phyloP scores from a whole-genome alignment of 345 rosid species.

The rapeseed (Brassica napus) region DNA sequence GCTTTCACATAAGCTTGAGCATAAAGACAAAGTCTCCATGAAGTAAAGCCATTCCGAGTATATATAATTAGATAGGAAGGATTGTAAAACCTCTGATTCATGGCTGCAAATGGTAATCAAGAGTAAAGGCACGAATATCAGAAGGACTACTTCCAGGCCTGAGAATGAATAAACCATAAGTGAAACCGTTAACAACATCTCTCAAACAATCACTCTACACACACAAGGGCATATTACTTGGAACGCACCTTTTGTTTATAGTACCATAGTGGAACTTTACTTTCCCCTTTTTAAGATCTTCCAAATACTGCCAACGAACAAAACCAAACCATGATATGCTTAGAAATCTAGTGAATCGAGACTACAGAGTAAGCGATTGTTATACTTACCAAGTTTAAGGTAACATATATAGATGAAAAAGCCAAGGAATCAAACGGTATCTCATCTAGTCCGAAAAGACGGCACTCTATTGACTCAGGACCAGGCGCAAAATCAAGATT shows the following conservation, averaged over 20 bases:
- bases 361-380: background rate
- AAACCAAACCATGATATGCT: background rate
- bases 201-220: constrained; percentile 5
- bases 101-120: constrained; percentile 70
- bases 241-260: constrained; percentile 72
- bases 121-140: constrained; percentile 68
- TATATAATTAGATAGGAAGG: background rate
- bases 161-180: constrained; percentile 21
- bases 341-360: background rate
- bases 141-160: constrained; percentile 97
- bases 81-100: constrained; percentile 39
- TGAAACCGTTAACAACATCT: background rate
- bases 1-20: background rate
- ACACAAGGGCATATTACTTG: background rate
- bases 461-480: constrained; percentile 88
- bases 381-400: constrained; percentile 71
- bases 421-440: constrained; percentile 91
- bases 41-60: background rate
- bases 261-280: constrained; percentile 38
- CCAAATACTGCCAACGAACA: constrained; percentile 56
- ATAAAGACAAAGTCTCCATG: background rate
- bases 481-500: constrained; percentile 81
- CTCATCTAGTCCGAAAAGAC: constrained; percentile 71
- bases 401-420: constrained; percentile 86
- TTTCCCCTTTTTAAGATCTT: constrained; percentile 62